Evolutionary conservation across 306 rosid species (phyloP), one percentile per base, ranked within the genome.

Genomic region (Trichosanthes cucumerina): DNA sequence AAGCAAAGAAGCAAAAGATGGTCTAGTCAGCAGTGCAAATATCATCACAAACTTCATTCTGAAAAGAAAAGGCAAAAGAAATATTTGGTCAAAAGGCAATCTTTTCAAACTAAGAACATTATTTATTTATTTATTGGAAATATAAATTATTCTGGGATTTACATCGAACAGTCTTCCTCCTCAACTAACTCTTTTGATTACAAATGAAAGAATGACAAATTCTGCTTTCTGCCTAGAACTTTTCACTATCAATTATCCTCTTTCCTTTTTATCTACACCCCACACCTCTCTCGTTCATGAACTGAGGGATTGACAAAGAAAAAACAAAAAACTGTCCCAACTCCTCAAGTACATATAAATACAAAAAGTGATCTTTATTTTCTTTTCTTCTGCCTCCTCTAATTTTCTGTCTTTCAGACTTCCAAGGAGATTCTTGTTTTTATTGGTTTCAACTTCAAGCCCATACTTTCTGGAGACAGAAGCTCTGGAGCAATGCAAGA

Each of bases 401-500:
- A 16, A 46, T 47, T 21, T 62, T 72, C 76, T 8, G 43, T 16
- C 23, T 3, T 54, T 86, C 63, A 76, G 57, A 83, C 80, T 75
- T 87, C 78, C 63, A 80, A 52, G 36, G 93, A 80, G 57, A 88
- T 87, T 80, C 96, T 85, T 39, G 97, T 95, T 85, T 87, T 92
- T 73, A 95, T 95, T 12, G 97, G 99, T 82, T 95, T 95, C 89
- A 95, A 86, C 89, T 95, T 95, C 91, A 95, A 86, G 43, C 99
- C 97, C 99, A 95, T 95, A 78, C 99, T 95, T 88, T 92, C 99
- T 1, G 99, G 99, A 11, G 99, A 85, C 78, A 85, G 91, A 80
- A 95, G 99, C 89, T 95, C 97, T 0, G 97, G 97, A 44, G 97
- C 85, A 5, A 95, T 95, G 90, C 92, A 91, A 63, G 93, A 85